Percentiles rank a stretch among this genome's conserved stretches.
phyloP scores from a whole-genome alignment of 2,329 filamentous ascomycete species.

The Tolypocladium tropicale region DNA sequence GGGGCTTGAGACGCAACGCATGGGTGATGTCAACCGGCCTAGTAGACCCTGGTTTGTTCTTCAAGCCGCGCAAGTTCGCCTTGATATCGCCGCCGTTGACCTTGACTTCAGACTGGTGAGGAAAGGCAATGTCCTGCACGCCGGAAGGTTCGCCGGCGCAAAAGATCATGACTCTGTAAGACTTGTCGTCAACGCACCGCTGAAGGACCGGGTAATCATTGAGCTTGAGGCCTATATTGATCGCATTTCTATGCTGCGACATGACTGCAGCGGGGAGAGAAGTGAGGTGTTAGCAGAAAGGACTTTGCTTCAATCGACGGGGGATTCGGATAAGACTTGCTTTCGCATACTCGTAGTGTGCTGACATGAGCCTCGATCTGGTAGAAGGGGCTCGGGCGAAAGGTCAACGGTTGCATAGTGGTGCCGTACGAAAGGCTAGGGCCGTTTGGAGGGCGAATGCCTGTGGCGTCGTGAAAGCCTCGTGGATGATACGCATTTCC shows the following conservation, averaged over 20 bases:
- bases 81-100: slow-evolving; percentile 83
- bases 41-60: slow-evolving; percentile 93
- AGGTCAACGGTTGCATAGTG: slow-evolving; percentile 14
- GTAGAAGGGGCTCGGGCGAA: slow-evolving; percentile 80
- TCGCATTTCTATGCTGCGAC: slow-evolving; percentile 42
- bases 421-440: slow-evolving; percentile 7
- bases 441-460: slow-evolving; percentile 7
- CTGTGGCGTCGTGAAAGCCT: slow-evolving; percentile 6
- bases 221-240: slow-evolving; percentile 32
- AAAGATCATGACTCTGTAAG: slow-evolving; percentile 69
- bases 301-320: background rate
- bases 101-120: slow-evolving; percentile 84
- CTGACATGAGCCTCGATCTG: slow-evolving; percentile 56
- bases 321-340: slow-evolving; percentile 35
- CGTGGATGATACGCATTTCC: slow-evolving; percentile 5
- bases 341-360: slow-evolving; percentile 56
- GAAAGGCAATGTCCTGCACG: slow-evolving; percentile 74
- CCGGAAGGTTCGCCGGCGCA: slow-evolving; percentile 58
- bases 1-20: slow-evolving; percentile 57
- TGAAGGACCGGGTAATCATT: slow-evolving; percentile 43
- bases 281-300: background rate
- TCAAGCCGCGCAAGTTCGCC: slow-evolving; percentile 86
- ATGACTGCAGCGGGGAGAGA: slow-evolving; percentile 28
- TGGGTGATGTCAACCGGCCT: slow-evolving; percentile 85
- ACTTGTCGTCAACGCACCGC: slow-evolving; percentile 48